Conservation (phyloP, 2,329 filamentous ascomycete species). For the Epichloe festucae region DNA sequence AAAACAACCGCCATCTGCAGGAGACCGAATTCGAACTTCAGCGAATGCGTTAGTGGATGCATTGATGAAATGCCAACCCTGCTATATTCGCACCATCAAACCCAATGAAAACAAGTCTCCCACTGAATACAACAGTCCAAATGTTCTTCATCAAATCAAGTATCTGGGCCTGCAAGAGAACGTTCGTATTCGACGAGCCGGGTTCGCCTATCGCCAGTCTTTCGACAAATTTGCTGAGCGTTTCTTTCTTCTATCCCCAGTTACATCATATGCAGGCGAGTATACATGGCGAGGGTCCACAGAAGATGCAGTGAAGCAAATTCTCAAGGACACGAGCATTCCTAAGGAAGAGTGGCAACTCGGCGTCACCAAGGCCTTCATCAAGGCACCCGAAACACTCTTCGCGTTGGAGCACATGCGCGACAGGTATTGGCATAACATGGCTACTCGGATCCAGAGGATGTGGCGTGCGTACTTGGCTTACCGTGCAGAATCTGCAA, state of each 20-base stretch:
- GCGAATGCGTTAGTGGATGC: slow-evolving; percentile 92
- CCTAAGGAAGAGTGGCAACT: slow-evolving; percentile 93
- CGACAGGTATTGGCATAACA: slow-evolving; percentile 98
- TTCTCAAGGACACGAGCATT: slow-evolving; percentile 92
- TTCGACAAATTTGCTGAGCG: slow-evolving; percentile 98
- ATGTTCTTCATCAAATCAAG: slow-evolving; percentile 96
- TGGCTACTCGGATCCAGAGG: slow-evolving; percentile 93
- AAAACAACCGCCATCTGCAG: slow-evolving; percentile 82
- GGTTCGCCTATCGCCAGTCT: slow-evolving; percentile 91
- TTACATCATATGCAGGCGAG: slow-evolving; percentile 91
- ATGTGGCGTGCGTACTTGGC: slow-evolving; percentile 95
- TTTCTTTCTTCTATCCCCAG: slow-evolving; percentile 88
- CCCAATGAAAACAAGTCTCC: slow-evolving; percentile 98
- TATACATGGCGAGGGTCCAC: slow-evolving; percentile 91
- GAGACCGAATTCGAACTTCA: slow-evolving; percentile 89
- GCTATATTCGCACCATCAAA: slow-evolving; percentile 98
- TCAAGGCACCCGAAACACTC: slow-evolving; percentile 93
- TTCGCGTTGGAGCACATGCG: slow-evolving; percentile 97
- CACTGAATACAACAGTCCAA: slow-evolving; percentile 78
- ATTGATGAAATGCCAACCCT: slow-evolving; percentile 92
- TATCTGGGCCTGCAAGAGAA: slow-evolving; percentile 99
- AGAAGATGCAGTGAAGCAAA: slow-evolving; percentile 78
- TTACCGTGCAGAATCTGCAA: slow-evolving; percentile 85
- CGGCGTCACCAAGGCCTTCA: slow-evolving; percentile 92
- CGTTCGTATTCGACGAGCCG: slow-evolving; percentile 88